Evolutionary conservation across 176 grass and related monocot species (phyloP).

Genomic region (Triticum timopheevii): DNA sequence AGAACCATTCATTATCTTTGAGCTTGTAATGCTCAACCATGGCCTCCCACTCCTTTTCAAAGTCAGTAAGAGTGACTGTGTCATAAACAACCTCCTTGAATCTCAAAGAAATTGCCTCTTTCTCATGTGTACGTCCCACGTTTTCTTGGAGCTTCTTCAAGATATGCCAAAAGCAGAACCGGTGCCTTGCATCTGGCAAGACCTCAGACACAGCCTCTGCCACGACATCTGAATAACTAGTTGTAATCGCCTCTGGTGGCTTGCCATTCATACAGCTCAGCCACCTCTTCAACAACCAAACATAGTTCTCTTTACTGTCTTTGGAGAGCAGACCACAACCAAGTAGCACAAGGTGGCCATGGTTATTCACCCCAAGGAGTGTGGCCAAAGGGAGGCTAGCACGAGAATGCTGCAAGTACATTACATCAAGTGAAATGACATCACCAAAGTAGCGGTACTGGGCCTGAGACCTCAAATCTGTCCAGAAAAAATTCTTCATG

Average conservation of each 20-base stretch:
- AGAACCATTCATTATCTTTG: conserved; percentile 78
- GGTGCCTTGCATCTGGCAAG: conserved; percentile 59
- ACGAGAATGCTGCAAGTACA: conserved; percentile 59
- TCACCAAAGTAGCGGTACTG: conserved; percentile 69
- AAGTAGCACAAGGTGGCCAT: conserved; percentile 79
- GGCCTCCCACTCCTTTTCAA: conserved; percentile 73
- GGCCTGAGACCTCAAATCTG: conserved; percentile 67
- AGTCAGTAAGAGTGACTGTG: conserved; percentile 66
- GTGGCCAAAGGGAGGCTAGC: conserved; percentile 53
- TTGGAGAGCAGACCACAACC: conserved; percentile 64
- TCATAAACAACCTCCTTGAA: conserved; percentile 90
- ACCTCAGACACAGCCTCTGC: conserved; percentile 58
- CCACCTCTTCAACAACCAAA: conserved; percentile 81
- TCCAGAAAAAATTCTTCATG: conserved; percentile 75
- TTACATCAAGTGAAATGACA: conserved; percentile 63
- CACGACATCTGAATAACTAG: conserved; percentile 53
- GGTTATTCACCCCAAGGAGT: conserved; percentile 80
- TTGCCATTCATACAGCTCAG: conserved; percentile 75
- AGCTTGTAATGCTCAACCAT: conserved; percentile 82
- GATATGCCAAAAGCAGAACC: conserved; percentile 85
- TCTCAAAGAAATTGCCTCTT: conserved; percentile 60
- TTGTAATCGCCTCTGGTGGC: conserved; percentile 69
- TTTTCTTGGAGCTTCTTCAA: conserved; percentile 78
- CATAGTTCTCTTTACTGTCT: conserved; percentile 62
- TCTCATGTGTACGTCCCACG: conserved; percentile 59